phyloP scores from a whole-genome alignment of 129 eudicot genomes.

The Escallonia herrerae region DNA sequence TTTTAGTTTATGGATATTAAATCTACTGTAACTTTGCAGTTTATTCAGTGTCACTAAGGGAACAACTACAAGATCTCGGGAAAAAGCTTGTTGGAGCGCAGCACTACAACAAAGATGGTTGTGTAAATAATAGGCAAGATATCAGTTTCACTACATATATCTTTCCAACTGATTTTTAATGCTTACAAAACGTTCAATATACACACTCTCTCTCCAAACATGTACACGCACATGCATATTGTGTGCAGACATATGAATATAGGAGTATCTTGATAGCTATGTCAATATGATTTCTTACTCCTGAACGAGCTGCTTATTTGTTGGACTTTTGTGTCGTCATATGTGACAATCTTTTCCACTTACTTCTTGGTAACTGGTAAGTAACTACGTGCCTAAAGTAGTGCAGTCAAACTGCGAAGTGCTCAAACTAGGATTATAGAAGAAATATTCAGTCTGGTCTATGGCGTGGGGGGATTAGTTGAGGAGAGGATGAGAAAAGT shows the following conservation, averaged over 20 bases:
- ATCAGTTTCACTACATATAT: too few species aligned
- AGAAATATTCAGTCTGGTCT: too few species aligned
- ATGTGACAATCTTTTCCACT: neutral
- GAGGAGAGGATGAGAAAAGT: too few species aligned
- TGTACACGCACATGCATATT: too few species aligned
- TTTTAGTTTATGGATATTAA: neutral
- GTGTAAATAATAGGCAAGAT: conserved; percentile 79
- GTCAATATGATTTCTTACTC: neutral
- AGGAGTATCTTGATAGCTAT: neutral
- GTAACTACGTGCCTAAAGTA: too few species aligned
- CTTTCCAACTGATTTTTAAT: too few species aligned
- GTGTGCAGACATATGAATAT: too few species aligned
- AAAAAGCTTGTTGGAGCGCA: conserved; percentile 95
- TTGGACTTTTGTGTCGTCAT: neutral
- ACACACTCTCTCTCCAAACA: too few species aligned
- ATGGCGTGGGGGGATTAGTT: too few species aligned
- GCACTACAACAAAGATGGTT: conserved; percentile 94
- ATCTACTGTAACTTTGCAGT: conserved; percentile 43
- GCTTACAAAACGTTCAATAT: too few species aligned
- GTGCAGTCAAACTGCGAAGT: too few species aligned
- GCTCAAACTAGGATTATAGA: too few species aligned
- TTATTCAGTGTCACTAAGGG: conserved; percentile 86
- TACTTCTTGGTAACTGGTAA: neutral
- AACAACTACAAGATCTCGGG: conserved; percentile 88
- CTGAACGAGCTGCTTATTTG: neutral